phyloP scores from a whole-genome alignment of 352 stramenopile species.

The Globisporangium recalcitrans region DNA sequence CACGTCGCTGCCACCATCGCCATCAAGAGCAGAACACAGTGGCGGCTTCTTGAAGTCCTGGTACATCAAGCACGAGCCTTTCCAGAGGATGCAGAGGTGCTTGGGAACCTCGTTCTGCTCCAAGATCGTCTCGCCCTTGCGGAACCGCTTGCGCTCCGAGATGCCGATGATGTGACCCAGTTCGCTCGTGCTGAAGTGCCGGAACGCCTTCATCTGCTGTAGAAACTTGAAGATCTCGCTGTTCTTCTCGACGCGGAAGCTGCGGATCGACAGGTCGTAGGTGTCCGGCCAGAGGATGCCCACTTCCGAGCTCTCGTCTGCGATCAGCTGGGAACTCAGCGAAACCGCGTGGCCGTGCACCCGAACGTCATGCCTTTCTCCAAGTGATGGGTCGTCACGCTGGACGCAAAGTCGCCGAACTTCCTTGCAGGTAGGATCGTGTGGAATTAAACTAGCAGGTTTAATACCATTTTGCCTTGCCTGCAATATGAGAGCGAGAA shows the following conservation, averaged over 20 bases:
- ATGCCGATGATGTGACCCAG: constrained; percentile 70
- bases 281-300: constrained; percentile 57
- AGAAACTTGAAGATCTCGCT: constrained; percentile 64
- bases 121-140: constrained; percentile 59
- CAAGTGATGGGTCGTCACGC: constrained; percentile 66
- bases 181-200: constrained; percentile 51
- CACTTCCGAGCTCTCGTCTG: constrained; percentile 61
- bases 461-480: background rate
- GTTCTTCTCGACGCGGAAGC: constrained; percentile 56
- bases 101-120: constrained; percentile 54
- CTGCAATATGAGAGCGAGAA: background rate
- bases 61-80: constrained; percentile 60
- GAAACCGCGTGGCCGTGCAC: constrained; percentile 45
- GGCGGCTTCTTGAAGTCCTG: constrained; percentile 56
- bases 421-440: too few species aligned
- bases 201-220: constrained; percentile 61
- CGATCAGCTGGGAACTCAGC: constrained; percentile 43
- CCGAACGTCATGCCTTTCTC: constrained; percentile 51
- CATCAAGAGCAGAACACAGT: constrained; percentile 19
- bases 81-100: constrained; percentile 52
- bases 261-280: constrained; percentile 48
- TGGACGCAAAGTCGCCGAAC: constrained; percentile 51
- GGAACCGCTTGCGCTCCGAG: constrained; percentile 60
- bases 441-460: too few species aligned
- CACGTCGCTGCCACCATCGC: constrained; percentile 13